Conservation (phyloP, 257 asterid genomes). For the Gardenia jasminoides region DNA sequence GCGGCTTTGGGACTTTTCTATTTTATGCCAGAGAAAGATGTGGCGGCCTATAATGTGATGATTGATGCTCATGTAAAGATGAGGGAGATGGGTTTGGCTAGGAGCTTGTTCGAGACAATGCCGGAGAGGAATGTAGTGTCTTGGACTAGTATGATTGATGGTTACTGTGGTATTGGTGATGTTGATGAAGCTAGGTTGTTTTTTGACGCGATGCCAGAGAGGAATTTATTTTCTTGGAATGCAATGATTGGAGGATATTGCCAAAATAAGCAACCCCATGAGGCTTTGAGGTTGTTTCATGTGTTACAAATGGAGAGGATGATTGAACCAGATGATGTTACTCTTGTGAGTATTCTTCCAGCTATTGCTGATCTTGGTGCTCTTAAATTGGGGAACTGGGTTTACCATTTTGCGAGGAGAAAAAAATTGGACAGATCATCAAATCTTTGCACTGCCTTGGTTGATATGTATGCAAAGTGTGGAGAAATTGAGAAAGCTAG, state of each 20-base stretch:
- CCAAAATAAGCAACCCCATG: constrained; percentile 63
- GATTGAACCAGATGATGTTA: constrained; percentile 70
- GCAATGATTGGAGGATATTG: constrained; percentile 86
- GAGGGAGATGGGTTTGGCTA: constrained; percentile 46
- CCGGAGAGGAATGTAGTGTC: constrained; percentile 78
- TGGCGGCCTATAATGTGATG: constrained; percentile 73
- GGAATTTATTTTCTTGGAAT: constrained; percentile 88
- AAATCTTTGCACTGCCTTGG: constrained; percentile 75
- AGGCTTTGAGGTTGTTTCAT: constrained; percentile 63
- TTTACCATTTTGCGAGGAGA: constrained; percentile 52
- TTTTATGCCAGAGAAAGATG: constrained; percentile 60
- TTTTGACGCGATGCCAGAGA: constrained; percentile 65
- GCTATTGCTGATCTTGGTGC: constrained; percentile 89
- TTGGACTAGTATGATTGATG: constrained; percentile 91
- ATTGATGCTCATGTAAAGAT: constrained; percentile 52
- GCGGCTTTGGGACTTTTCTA: constrained; percentile 49
- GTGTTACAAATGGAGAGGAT: constrained; percentile 43
- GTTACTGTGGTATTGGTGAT: constrained; percentile 60
- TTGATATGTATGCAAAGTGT: constrained; percentile 90
- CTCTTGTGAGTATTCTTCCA: constrained; percentile 76
- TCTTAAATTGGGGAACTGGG: constrained; percentile 79
- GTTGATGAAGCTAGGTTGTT: constrained; percentile 57
- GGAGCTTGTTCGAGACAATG: constrained; percentile 55
- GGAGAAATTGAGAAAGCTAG: constrained; percentile 73
- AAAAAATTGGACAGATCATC: constrained; percentile 61